Conservation (phyloP, 306 rosid genomes). For the Leucaena leucocephala region DNA sequence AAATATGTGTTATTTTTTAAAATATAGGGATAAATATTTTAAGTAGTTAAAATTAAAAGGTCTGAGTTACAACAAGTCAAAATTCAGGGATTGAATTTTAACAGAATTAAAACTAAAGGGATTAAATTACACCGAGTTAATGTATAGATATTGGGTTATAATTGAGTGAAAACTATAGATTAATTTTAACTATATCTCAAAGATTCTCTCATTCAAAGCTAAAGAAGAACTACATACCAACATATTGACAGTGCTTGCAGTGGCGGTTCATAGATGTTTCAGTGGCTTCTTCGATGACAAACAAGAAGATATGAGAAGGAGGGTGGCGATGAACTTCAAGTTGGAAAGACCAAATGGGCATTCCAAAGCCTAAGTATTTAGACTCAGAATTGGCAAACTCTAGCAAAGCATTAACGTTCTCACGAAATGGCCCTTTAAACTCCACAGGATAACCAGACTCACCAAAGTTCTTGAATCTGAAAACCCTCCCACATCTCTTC, state of each 20-base stretch:
- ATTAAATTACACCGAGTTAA: too few relatives aligned
- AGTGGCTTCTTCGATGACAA: constrained; percentile 68
- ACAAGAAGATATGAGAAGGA: constrained; percentile 62
- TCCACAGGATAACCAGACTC: constrained; percentile 71
- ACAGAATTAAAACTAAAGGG: too few relatives aligned
- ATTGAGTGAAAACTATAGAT: too few relatives aligned
- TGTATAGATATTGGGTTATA: too few relatives aligned
- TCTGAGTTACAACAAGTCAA: too few relatives aligned
- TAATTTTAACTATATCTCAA: too few relatives aligned
- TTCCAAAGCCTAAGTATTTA: constrained; percentile 40
- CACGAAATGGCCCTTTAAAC: constrained; percentile 60
- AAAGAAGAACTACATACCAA: constrained; percentile 47
- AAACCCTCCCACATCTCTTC: constrained; percentile 77
- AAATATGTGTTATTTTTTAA: too few relatives aligned
- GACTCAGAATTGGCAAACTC: constrained; percentile 71
- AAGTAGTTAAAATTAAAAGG: too few relatives aligned
- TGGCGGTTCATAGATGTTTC: constrained; percentile 51
- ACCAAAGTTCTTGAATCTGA: constrained; percentile 78
- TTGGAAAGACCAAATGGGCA: constrained; percentile 82
- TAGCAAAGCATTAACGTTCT: constrained; percentile 69
- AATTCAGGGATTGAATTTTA: too few relatives aligned
- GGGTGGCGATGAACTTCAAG: constrained; percentile 82
- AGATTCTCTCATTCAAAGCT: too few relatives aligned
- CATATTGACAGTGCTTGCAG: constrained; percentile 83
- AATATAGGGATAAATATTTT: too few relatives aligned